Conservation (phyloP, 805 yeast genomes). For the Myxozyma udenii region DNA sequence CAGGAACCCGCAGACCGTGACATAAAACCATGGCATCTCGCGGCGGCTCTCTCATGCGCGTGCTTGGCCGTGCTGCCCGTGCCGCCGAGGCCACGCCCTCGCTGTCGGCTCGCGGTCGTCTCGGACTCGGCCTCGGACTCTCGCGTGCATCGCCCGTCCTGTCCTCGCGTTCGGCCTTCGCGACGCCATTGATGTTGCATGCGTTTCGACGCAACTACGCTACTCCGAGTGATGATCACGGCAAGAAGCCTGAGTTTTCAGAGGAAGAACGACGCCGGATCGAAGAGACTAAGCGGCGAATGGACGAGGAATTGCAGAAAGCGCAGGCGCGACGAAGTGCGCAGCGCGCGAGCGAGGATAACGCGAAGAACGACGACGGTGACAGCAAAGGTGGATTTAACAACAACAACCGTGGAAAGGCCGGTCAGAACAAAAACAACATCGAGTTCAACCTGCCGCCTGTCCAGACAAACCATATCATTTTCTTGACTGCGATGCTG, state of each 20-base stretch:
- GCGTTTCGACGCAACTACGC: no score
- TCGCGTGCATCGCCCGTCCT: no score
- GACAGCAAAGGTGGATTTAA: not conserved
- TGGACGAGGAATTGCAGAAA: conserved; percentile 13
- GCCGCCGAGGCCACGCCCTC: no score
- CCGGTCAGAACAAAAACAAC: not conserved
- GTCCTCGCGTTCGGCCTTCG: no score
- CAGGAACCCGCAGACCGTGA: not conserved
- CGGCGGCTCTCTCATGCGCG: no score
- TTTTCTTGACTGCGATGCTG: conserved; percentile 7
- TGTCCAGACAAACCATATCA: conserved; percentile 8
- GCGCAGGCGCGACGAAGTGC: conserved; percentile 1
- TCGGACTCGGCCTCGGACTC: no score
- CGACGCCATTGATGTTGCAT: no score
- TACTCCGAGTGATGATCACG: no score
- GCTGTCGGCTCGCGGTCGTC: no score
- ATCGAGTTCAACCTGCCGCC: conserved; percentile 27
- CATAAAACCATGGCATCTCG: no score
- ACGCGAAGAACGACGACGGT: conserved; percentile 4
- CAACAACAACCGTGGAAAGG: conserved; percentile 2
- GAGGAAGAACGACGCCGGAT: conserved; percentile 1
- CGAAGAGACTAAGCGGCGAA: conserved; percentile 10
- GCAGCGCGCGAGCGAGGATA: not conserved
- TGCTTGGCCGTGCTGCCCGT: no score
- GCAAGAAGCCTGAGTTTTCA: no score